phyloP scores from a whole-genome alignment of 75 land plant genomes.

The Pinus albicaulis region DNA sequence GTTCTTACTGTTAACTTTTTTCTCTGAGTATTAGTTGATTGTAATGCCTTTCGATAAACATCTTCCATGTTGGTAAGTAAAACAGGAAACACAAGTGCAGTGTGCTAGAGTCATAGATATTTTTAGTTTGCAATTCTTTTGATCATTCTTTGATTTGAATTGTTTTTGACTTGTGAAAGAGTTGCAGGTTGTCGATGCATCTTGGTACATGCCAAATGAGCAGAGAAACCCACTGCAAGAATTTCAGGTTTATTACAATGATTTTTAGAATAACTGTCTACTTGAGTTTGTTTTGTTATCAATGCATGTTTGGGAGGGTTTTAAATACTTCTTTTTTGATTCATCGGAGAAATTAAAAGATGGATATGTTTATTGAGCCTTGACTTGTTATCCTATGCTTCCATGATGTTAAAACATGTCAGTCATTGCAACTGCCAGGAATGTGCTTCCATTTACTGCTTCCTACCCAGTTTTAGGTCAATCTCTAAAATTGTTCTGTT shows the following conservation, averaged over 20 bases:
- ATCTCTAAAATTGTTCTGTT: not conserved
- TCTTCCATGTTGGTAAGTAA: too few relatives aligned
- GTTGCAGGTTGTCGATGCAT: constrained; percentile 92
- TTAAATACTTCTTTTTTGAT: not conserved
- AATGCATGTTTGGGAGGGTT: not conserved
- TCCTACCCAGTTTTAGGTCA: not conserved
- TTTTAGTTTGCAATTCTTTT: too few relatives aligned
- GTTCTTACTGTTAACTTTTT: too few relatives aligned
- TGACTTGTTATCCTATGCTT: not conserved
- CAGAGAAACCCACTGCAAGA: constrained; percentile 86
- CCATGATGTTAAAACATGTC: not conserved
- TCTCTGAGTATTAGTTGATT: too few relatives aligned
- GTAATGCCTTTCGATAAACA: too few relatives aligned
- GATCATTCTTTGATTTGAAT: too few relatives aligned
- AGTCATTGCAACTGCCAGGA: not conserved
- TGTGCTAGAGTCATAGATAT: too few relatives aligned
- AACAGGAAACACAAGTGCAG: too few relatives aligned
- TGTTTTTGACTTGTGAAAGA: too few relatives aligned
- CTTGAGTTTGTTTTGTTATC: not conserved
- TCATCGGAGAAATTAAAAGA: too few relatives aligned
- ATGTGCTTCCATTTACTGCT: not conserved
- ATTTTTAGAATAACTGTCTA: not conserved
- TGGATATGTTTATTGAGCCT: not conserved
- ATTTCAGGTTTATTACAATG: constrained; percentile 53
- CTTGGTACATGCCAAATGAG: constrained; percentile 99